Conservation (phyloP, 2,329 filamentous ascomycete species). For the Fonsecaea multimorphosa region DNA sequence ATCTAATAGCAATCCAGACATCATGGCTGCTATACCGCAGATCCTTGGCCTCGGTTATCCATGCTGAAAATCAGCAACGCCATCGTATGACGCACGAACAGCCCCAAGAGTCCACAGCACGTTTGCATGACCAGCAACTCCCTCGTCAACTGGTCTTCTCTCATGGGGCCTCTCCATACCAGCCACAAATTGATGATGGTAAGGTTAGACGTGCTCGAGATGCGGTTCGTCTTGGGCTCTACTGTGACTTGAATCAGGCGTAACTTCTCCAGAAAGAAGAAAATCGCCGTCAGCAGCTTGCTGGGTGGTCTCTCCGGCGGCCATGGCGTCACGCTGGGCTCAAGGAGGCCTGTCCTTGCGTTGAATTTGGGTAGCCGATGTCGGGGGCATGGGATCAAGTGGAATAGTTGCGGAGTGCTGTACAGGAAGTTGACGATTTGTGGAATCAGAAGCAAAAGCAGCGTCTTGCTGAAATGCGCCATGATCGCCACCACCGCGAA, state of each 20-base stretch:
- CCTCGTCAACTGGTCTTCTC: conserved; percentile 80
- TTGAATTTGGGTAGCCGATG: conserved; percentile 92
- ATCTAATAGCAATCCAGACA: neutral
- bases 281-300: conserved; percentile 63
- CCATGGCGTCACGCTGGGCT: conserved; percentile 85
- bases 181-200: conserved; percentile 96
- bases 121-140: conserved; percentile 83
- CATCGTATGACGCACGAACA: conserved; percentile 84
- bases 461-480: conserved; percentile 96
- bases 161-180: conserved; percentile 89
- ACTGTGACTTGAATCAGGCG: conserved; percentile 71
- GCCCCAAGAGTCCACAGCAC: conserved; percentile 75
- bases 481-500: conserved; percentile 97
- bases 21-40: conserved; percentile 22
- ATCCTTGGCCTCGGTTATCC: conserved; percentile 67
- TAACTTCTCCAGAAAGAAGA: conserved; percentile 73
- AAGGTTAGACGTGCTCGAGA: conserved; percentile 84
- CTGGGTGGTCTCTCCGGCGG: conserved; percentile 69
- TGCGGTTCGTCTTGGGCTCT: conserved; percentile 61
- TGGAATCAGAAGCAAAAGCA: conserved; percentile 86
- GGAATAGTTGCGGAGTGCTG: conserved; percentile 88
- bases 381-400: conserved; percentile 86
- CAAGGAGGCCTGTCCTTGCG: conserved; percentile 78
- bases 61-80: conserved; percentile 87
- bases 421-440: conserved; percentile 98